Conservation (phyloP, 495 filamentous ascomycete genomes). For the Corynascus novoguineensis region DNA sequence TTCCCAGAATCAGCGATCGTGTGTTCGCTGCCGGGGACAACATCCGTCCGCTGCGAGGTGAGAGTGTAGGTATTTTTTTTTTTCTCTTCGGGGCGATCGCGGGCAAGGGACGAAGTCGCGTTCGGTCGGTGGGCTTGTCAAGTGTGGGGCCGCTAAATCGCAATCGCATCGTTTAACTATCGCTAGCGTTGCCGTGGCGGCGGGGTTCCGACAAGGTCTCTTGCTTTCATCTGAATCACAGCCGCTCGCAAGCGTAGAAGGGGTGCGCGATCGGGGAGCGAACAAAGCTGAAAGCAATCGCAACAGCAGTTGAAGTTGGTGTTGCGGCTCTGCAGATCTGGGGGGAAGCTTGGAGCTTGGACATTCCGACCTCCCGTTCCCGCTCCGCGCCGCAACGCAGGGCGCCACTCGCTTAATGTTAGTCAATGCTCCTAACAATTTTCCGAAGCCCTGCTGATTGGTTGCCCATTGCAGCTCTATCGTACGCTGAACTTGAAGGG, state of each 20-base stretch:
- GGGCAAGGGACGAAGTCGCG: slow-evolving; percentile 2
- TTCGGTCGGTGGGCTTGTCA: slow-evolving; percentile 5
- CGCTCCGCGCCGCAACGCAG: neutral
- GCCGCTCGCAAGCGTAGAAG: neutral
- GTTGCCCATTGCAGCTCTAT: neutral
- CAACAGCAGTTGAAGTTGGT: slow-evolving; percentile 7
- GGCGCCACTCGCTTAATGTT: slow-evolving; percentile 3
- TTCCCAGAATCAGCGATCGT: neutral
- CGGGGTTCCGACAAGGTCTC: neutral
- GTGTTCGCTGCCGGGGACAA: neutral
- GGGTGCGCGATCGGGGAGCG: neutral
- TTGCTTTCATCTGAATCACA: neutral
- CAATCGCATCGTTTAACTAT: slow-evolving; percentile 16
- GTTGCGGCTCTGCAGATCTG: slow-evolving; percentile 18
- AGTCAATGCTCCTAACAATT: too few species aligned
- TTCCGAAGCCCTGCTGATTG: neutral
- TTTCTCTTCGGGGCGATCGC: slow-evolving; percentile 2
- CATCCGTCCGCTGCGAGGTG: neutral
- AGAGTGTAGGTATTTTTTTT: neutral
- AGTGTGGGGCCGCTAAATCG: slow-evolving; percentile 9
- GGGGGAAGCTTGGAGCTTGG: slow-evolving; percentile 11
- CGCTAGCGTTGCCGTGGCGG: slow-evolving; percentile 3
- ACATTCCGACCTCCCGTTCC: slow-evolving; percentile 3
- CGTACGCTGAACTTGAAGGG: too few species aligned
- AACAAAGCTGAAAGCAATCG: neutral